These are phyloP conservation scores for Epichloe uncinata DNA, from an alignment of 2,329 filamentous ascomycete species.

Conservation along the genomic window DNA sequence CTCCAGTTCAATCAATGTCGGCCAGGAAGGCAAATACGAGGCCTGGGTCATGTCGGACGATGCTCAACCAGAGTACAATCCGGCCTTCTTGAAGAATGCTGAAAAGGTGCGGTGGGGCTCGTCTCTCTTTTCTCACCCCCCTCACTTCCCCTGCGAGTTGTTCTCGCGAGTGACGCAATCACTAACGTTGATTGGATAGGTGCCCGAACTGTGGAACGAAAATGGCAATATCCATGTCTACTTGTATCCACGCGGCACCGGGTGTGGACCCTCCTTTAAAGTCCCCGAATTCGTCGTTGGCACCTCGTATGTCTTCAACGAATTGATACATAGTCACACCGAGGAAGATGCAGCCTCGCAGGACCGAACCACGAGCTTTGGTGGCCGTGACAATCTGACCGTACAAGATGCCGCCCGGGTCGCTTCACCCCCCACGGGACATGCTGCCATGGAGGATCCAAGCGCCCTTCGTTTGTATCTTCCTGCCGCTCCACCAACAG, in stretches of 20 bases:
- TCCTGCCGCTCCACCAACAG: conserved; percentile 29
- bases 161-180: too few relatives aligned
- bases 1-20: conserved; percentile 31
- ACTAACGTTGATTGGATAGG: conserved; percentile 23
- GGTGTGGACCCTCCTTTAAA: conserved; percentile 42
- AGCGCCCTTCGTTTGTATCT: conserved; percentile 39
- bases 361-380: conserved; percentile 25
- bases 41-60: conserved; percentile 46
- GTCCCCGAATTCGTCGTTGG: conserved; percentile 40
- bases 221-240: conserved; percentile 43
- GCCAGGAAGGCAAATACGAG: conserved; percentile 11
- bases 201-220: conserved; percentile 55
- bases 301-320: conserved; percentile 40
- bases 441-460: conserved; percentile 22
- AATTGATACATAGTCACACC: conserved; percentile 29
- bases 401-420: conserved; percentile 35
- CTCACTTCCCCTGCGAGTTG: too few relatives aligned
- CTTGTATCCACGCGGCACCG: conserved; percentile 37
- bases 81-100: conserved; percentile 34
- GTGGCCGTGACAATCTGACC: conserved; percentile 32
- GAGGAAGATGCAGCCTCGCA: conserved; percentile 21
- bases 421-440: conserved; percentile 24
- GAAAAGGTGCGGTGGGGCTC: conserved; percentile 33
- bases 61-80: conserved; percentile 41
- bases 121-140: neutral